Percentiles rank a stretch among this genome's conserved stretches.
Evolutionary conservation across 2,329 filamentous ascomycete genomes (phyloP).

Genomic region (Colletotrichum sp.): DNA sequence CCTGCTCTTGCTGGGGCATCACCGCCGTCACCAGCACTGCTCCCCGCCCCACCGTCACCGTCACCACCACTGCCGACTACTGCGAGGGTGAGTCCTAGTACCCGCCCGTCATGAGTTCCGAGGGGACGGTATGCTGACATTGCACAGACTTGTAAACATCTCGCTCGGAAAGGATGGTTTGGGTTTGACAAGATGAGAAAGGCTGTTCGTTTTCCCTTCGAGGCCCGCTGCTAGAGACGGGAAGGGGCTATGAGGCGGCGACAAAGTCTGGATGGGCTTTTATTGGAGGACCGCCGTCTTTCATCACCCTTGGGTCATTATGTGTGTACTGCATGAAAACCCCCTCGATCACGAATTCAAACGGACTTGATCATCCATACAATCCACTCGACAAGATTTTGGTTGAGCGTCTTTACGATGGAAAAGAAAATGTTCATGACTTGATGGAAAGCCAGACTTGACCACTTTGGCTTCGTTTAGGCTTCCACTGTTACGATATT

Average conservation of each 20-base stretch:
- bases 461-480: not conserved
- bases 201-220: not conserved
- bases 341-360: slow-evolving; percentile 4
- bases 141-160: slow-evolving; percentile 5
- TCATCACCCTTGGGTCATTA: not conserved
- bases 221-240: not conserved
- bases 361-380: not conserved
- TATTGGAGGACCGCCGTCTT: not conserved
- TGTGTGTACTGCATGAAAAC: not conserved
- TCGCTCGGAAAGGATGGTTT: not conserved
- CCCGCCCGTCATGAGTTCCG: not conserved
- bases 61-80: slow-evolving; percentile 45
- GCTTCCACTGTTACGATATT: not conserved
- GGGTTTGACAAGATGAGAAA: not conserved
- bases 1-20: slow-evolving; percentile 51
- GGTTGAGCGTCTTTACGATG: not conserved
- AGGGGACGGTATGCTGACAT: not conserved
- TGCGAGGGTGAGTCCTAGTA: slow-evolving; percentile 35
- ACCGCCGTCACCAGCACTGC: slow-evolving; percentile 42
- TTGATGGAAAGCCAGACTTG: not conserved
- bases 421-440: slow-evolving; percentile 10
- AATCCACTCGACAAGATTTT: not conserved
- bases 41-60: slow-evolving; percentile 42
- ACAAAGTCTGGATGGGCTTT: slow-evolving; percentile 5
- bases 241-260: not conserved